A percentile compares a stretch with the other conserved stretches of the same genome.
Conservation (phyloP, 179 eudicot species). For the Gypsophila paniculata region DNA sequence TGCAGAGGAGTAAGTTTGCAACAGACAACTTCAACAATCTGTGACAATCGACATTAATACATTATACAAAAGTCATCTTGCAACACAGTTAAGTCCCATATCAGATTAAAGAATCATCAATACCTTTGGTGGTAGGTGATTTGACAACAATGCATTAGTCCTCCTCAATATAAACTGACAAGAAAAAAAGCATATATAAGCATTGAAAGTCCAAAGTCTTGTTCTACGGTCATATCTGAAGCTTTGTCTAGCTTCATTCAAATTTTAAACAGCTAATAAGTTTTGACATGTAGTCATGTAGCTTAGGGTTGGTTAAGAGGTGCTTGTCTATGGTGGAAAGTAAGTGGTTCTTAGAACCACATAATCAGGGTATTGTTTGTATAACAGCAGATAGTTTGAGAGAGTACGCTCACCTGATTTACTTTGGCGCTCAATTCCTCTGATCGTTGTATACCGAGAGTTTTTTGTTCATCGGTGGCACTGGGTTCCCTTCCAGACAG, state of each 20-base stretch:
- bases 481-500: conserved; percentile 87
- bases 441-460: conserved; percentile 67
- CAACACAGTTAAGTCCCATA: conserved; percentile 7
- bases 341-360: conserved; percentile 10
- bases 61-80: conserved; percentile 7
- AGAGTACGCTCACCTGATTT: conserved; percentile 62
- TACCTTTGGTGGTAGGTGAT: conserved; percentile 99
- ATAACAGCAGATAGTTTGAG: background rate
- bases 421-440: conserved; percentile 86
- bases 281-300: conserved; percentile 7
- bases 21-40: conserved; percentile 97
- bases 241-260: background rate
- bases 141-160: conserved; percentile 87
- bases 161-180: conserved; percentile 93
- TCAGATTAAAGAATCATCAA: background rate
- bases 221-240: background rate
- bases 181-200: conserved; percentile 20
- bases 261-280: conserved; percentile 1
- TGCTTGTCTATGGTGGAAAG: background rate
- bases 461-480: conserved; percentile 70
- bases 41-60: conserved; percentile 24
- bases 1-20: conserved; percentile 94
- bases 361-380: background rate
- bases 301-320: background rate
- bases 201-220: background rate